Conservation (phyloP, 1,284 basidiomycete genomes). For the Pyrrhoderma noxium region DNA sequence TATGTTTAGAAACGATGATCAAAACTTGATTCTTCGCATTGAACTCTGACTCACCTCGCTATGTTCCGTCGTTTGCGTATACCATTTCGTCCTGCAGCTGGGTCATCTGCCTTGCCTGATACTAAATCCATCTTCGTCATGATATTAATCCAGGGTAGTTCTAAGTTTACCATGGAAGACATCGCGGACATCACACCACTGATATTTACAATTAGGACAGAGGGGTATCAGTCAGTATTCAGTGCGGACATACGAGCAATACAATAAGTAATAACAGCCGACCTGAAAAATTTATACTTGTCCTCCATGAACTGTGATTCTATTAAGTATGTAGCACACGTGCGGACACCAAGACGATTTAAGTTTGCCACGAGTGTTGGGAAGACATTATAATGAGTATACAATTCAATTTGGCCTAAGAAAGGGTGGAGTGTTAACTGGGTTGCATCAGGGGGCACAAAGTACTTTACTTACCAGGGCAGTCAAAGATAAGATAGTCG, state of each 20-base stretch:
- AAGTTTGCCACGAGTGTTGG: constrained; percentile 78
- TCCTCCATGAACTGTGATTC: constrained; percentile 99
- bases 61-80: constrained; percentile 68
- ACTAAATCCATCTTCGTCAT: constrained; percentile 99
- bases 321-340: constrained; percentile 84
- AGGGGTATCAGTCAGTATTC: constrained; percentile 2
- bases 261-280: constrained; percentile 10
- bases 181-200: constrained; percentile 97
- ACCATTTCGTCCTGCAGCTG: constrained; percentile 63
- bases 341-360: constrained; percentile 66
- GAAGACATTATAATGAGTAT: constrained; percentile 96
- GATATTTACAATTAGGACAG: constrained; percentile 6
- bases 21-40: not conserved
- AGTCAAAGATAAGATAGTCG: constrained; percentile 97
- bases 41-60: constrained; percentile 47
- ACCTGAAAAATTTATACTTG: constrained; percentile 96
- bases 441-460: constrained; percentile 1
- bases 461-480: constrained; percentile 62
- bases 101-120: constrained; percentile 53
- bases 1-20: not conserved
- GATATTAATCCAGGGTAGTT: constrained; percentile 94
- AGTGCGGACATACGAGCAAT: no score
- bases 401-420: constrained; percentile 94
- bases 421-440: not conserved
- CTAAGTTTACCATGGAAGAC: constrained; percentile 98